Percentiles rank a stretch among this genome's conserved stretches.
phyloP scores from a whole-genome alignment of 1,139 yeast genomes.

The Yamadazyma membranifaciens region DNA sequence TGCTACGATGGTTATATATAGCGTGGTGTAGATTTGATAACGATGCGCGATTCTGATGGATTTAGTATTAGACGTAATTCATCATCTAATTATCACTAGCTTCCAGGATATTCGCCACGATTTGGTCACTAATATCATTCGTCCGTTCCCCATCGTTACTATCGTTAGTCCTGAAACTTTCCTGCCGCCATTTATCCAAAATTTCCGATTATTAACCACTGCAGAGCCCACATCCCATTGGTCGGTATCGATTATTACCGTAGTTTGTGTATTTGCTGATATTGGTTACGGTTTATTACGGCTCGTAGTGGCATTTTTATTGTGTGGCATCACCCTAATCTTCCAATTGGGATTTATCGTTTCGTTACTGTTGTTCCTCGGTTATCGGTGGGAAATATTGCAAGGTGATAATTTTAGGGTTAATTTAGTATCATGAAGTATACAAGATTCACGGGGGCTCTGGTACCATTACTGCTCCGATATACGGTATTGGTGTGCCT shows the following conservation, averaged over 20 bases:
- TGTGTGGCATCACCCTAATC: constrained; percentile 10
- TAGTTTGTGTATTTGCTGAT: constrained; percentile 12
- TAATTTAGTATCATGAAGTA: constrained; percentile 1
- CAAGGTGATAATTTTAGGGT: constrained; percentile 5
- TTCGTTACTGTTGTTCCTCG: constrained; percentile 6
- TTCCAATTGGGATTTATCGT: constrained; percentile 9
- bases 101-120: constrained; percentile 17
- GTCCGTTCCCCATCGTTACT: constrained; percentile 8
- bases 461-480: constrained; percentile 2
- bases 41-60: no score
- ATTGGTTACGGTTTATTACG: constrained; percentile 15
- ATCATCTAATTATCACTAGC: neutral
- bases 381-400: constrained; percentile 13
- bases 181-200: constrained; percentile 27
- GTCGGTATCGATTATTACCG: constrained; percentile 1
- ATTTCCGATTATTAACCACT: constrained; percentile 6
- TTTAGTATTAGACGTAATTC: constrained; percentile 1
- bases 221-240: neutral
- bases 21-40: no score
- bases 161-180: constrained; percentile 23
- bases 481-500: constrained; percentile 4
- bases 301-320: constrained; percentile 9
- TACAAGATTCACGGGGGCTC: neutral
- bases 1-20: no score
- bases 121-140: constrained; percentile 15